phyloP scores from a whole-genome alignment of 139 green algal species.

The Chlorella sorokiniana region DNA sequence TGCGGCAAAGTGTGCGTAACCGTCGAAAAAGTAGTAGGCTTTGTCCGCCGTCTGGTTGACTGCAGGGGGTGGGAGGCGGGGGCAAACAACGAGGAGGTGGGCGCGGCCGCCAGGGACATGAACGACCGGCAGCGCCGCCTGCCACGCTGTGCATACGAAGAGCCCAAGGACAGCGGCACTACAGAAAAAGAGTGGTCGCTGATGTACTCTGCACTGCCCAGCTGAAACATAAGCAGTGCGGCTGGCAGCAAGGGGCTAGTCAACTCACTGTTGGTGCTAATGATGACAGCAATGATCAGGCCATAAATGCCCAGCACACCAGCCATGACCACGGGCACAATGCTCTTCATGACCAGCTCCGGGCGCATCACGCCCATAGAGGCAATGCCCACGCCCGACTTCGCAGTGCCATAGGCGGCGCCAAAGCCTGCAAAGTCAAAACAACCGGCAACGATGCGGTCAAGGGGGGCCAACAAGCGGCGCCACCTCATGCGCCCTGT shows the following conservation, averaged over 20 bases:
- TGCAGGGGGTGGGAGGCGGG: conserved; percentile 41
- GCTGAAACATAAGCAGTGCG: too few species aligned
- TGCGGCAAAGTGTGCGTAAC: conserved; percentile 96
- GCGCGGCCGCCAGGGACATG: background rate
- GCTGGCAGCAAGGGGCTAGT: background rate
- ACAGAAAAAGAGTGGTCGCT: too few species aligned
- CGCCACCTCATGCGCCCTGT: too few species aligned
- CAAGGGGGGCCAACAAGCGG: background rate
- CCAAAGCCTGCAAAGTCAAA: conserved; percentile 83
- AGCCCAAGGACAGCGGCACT: too few species aligned
- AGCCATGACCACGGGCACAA: conserved; percentile 98
- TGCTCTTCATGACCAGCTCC: conserved; percentile 99
- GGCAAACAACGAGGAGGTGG: too few species aligned
- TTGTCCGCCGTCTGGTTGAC: conserved; percentile 78
- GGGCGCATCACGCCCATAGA: conserved; percentile 99
- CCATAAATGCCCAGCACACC: conserved; percentile 99
- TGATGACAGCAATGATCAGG: conserved; percentile 99
- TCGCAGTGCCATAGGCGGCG: conserved; percentile 98
- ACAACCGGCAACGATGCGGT: background rate
- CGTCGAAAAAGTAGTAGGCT: conserved; percentile 97
- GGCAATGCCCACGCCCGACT: conserved; percentile 97
- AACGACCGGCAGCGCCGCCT: too few species aligned
- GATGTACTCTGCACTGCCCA: too few species aligned
- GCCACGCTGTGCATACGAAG: too few species aligned
- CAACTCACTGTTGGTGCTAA: conserved; percentile 91